A percentile compares a stretch with the other conserved stretches of the same genome.
These are phyloP conservation scores for Fusarium lateritium DNA, from an alignment of 2,329 filamentous ascomycete species.

Conservation along the genomic window DNA sequence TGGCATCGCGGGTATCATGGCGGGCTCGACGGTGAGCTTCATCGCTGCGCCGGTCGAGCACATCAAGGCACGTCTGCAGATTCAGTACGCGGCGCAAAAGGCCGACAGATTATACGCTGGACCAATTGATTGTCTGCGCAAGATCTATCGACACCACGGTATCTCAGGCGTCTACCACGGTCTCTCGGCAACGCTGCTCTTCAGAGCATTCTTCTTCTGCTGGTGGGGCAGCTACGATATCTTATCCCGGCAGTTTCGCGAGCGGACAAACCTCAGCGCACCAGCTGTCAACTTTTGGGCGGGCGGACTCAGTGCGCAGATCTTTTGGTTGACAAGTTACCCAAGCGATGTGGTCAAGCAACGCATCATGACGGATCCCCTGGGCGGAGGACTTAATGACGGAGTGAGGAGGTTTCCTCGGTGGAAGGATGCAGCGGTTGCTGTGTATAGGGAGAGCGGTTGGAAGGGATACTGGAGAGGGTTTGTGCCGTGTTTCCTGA, in stretches of 20 bases:
- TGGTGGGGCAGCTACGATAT: conserved; percentile 98
- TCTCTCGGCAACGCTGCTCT: conserved; percentile 85
- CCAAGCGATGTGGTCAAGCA: conserved; percentile 96
- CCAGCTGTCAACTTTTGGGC: conserved; percentile 98
- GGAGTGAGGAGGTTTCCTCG: conserved; percentile 76
- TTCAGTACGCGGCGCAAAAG: conserved; percentile 90
- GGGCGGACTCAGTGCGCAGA: conserved; percentile 90
- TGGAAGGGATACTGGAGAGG: conserved; percentile 91
- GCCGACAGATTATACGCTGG: conserved; percentile 84
- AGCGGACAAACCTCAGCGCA: conserved; percentile 78
- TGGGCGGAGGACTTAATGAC: conserved; percentile 79
- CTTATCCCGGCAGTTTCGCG: conserved; percentile 77
- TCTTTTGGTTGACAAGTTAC: conserved; percentile 95
- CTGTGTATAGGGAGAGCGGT: conserved; percentile 83
- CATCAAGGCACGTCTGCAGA: conserved; percentile 92
- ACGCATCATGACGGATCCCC: conserved; percentile 94
- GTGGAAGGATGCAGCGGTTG: conserved; percentile 85
- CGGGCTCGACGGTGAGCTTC: conserved; percentile 91
- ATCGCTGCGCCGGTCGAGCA: conserved; percentile 96
- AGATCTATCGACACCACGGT: conserved; percentile 80
- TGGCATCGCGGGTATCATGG: conserved; percentile 87
- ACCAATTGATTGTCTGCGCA: conserved; percentile 85
- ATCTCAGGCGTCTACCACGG: conserved; percentile 88
- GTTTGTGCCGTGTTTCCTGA: conserved; percentile 92
- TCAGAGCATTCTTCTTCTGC: conserved; percentile 95